phyloP scores from a whole-genome alignment of 768 basidiomycete genomes.

The Coprinopsis sp. region DNA sequence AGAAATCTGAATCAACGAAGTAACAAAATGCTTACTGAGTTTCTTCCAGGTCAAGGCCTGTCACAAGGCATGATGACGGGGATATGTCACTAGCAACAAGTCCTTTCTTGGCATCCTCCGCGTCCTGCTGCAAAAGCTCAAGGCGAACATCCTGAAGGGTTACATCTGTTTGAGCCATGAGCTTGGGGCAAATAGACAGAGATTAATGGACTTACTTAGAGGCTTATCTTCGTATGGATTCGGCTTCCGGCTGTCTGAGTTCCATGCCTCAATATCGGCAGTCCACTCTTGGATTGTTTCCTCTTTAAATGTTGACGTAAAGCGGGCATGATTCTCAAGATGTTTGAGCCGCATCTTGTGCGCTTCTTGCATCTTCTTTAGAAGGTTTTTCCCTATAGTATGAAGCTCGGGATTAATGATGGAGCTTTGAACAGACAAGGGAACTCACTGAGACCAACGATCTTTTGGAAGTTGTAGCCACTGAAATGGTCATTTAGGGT shows the following conservation, averaged over 20 bases:
- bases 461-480: conserved; percentile 25
- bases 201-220: background rate
- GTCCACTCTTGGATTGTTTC: background rate
- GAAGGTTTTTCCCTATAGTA: background rate
- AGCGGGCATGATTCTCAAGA: background rate
- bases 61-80: conserved; percentile 3
- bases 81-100: conserved; percentile 1
- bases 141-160: conserved; percentile 12
- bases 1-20: background rate
- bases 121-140: conserved; percentile 10
- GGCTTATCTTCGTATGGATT: background rate
- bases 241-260: background rate
- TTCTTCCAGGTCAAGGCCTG: conserved; percentile 15
- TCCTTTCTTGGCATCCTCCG: conserved; percentile 2
- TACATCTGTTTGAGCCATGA: background rate
- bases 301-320: background rate
- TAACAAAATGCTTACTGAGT: conserved; percentile 20
- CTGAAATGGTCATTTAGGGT: conserved; percentile 24
- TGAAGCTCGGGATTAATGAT: background rate
- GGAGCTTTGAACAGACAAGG: too few species aligned
- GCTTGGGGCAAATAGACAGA: background rate
- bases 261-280: background rate
- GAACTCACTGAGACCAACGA: conserved; percentile 13
- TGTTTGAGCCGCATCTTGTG: background rate
- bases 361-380: background rate